Conservation (phyloP, 2,329 filamentous ascomycete species). For the Fusarium sp. region DNA sequence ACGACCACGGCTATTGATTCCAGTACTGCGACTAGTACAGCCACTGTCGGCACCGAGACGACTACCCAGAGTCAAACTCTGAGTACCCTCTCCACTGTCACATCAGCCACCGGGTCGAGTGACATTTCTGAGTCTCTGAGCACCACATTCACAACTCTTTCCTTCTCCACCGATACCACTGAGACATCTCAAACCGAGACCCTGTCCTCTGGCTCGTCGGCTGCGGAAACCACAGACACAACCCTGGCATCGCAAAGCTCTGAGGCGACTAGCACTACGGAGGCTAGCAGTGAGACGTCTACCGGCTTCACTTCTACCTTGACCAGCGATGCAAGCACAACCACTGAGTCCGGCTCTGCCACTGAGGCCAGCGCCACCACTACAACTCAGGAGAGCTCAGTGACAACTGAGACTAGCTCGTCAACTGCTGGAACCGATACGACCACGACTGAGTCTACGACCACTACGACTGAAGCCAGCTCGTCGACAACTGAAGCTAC, state of each 20-base stretch:
- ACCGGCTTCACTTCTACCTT: background rate
- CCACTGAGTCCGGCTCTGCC: background rate
- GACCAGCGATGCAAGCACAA: background rate
- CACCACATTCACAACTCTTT: background rate
- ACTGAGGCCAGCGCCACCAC: too few relatives aligned
- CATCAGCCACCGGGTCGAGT: background rate
- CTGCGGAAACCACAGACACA: too few relatives aligned
- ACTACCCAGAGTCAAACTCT: background rate
- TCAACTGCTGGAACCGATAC: background rate
- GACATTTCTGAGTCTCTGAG: too few relatives aligned
- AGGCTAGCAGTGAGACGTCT: too few relatives aligned
- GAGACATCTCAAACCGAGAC: background rate
- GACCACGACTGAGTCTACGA: background rate
- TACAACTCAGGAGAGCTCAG: too few relatives aligned
- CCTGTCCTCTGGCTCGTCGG: too few relatives aligned
- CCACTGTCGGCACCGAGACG: background rate
- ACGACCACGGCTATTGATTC: background rate
- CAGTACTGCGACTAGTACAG: background rate
- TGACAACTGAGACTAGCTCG: too few relatives aligned
- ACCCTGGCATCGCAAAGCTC: too few relatives aligned
- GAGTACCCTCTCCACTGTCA: background rate
- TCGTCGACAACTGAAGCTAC: background rate
- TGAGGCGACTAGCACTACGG: background rate
- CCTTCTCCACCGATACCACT: background rate
- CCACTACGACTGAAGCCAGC: too few relatives aligned